Base-by-base conservation (phyloP, 164 flowering plant genomes). In the Chloranthus sessilifolius region DNA sequence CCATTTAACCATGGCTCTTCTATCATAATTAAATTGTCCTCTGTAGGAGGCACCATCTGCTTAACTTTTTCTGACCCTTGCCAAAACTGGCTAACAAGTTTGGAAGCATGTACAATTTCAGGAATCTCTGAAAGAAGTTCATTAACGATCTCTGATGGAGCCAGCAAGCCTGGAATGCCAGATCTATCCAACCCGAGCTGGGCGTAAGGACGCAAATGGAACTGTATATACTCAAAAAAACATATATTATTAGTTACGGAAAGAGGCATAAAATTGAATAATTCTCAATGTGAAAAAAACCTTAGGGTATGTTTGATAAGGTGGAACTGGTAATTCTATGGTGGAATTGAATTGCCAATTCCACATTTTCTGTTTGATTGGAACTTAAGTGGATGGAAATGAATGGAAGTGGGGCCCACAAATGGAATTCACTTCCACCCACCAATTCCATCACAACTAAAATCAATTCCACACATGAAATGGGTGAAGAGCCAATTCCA, bases 181-280 rank as follows among this genome's bases (percentile, higher is more conserved):
- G 90, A 70, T 71, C 65, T 75, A 63, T 89, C 97, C 55, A 89
- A 53, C 31, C 99, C 99, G 61, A 89, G 84, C 40, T 72, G 77
- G 25, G 92, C 58, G 42, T 70, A 75, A 43, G 99, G 99, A 27
- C 96, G 97, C 71, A 94, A 69, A 46, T 82, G 77, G 67, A 86
- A 94, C 99, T 94, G 85, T 29, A 49, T 1, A 21, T 33, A 52
- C 36, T 50, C 1, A 55, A 0, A 56, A 4, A 23, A 4, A 20
- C 27, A 34, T 43, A 15, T 15, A 46, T 16, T 27, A 46, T 22
- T n/a, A n/a, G n/a, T n/a, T n/a, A n/a, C n/a, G n/a, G n/a, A n/a
- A n/a, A n/a, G n/a, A n/a, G n/a, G n/a, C n/a, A n/a, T n/a, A n/a
- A n/a, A n/a, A n/a, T n/a, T n/a, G n/a, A n/a, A n/a, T n/a, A n/a